A percentile compares a stretch with the other conserved stretches of the same genome.
These are phyloP conservation scores for Zymoseptoria passerinii DNA, from an alignment of 2,329 filamentous ascomycete genomes.

Conservation along the genomic window DNA sequence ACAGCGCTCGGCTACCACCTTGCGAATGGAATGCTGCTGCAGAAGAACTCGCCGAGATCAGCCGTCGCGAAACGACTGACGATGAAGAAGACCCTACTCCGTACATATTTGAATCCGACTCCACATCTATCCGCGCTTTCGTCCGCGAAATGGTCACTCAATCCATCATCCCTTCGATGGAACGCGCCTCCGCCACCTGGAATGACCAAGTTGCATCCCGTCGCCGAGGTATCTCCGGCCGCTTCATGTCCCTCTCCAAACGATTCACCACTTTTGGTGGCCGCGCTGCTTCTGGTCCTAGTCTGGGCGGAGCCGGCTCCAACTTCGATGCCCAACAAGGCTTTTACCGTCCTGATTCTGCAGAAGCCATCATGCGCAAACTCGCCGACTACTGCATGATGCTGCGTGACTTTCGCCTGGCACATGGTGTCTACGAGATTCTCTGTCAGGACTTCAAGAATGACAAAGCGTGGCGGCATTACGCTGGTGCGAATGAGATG, in stretches of 20 bases:
- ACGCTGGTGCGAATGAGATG: constrained; percentile 94
- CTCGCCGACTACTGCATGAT: constrained; percentile 94
- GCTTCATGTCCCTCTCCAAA: constrained; percentile 90
- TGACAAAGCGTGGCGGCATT: constrained; percentile 94
- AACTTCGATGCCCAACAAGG: constrained; percentile 74
- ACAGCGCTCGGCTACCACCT: constrained; percentile 70
- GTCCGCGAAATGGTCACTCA: constrained; percentile 92
- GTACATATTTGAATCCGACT: constrained; percentile 88
- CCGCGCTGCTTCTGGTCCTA: constrained; percentile 49
- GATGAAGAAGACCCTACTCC: constrained; percentile 63
- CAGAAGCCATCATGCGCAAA: constrained; percentile 87
- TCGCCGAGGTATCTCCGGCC: constrained; percentile 76
- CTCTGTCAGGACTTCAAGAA: constrained; percentile 81
- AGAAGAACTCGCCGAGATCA: constrained; percentile 72
- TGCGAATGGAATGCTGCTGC: constrained; percentile 83
- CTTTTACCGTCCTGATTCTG: constrained; percentile 73
- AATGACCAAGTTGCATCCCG: constrained; percentile 95
- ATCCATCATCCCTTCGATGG: constrained; percentile 93
- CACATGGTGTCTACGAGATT: constrained; percentile 85
- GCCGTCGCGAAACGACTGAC: constrained; percentile 44
- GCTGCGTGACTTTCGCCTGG: constrained; percentile 91
- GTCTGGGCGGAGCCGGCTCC: constrained; percentile 38
- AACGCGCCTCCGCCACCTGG: constrained; percentile 82
- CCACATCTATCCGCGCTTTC: constrained; percentile 77
- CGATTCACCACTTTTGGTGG: constrained; percentile 78